A percentile compares a stretch with the other conserved stretches of the same genome.
phyloP scores from a whole-genome alignment of 129 eudicot genomes.

The Artemisia tridentata region DNA sequence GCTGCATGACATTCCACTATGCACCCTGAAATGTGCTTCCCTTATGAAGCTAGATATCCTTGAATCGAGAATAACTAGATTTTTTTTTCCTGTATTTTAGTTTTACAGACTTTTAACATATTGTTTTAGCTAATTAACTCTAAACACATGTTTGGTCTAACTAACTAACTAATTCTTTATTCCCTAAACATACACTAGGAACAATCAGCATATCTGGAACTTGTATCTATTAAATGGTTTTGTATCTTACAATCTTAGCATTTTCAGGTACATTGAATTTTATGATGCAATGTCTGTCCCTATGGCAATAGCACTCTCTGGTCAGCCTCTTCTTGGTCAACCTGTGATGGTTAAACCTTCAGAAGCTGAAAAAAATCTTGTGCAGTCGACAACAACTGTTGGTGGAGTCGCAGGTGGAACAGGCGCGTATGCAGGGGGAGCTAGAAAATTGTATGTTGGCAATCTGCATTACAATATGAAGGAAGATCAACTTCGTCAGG shows the following conservation, averaged over 20 bases:
- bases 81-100: background rate
- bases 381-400: conserved; percentile 66
- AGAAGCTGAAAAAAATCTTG: conserved; percentile 96
- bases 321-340: conserved; percentile 84
- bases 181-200: no score
- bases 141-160: no score
- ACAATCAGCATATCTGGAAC: no score
- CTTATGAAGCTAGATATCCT: background rate
- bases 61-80: background rate
- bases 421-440: conserved; percentile 70
- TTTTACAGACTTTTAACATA: background rate
- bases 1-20: background rate
- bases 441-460: conserved; percentile 85
- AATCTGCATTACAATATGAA: conserved; percentile 75
- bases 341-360: conserved; percentile 98
- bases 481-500: conserved; percentile 92
- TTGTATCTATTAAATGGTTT: background rate
- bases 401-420: conserved; percentile 52
- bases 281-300: conserved; percentile 94
- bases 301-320: conserved; percentile 94
- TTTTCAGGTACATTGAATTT: conserved; percentile 80
- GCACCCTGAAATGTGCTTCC: background rate
- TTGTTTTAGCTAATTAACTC: background rate
- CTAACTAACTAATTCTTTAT: no score
- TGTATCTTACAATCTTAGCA: conserved; percentile 11